Percentiles rank a stretch among this genome's conserved stretches.
phyloP scores from a whole-genome alignment of 1,139 yeast genomes.

The Yamadazyma atmosphaerica region DNA sequence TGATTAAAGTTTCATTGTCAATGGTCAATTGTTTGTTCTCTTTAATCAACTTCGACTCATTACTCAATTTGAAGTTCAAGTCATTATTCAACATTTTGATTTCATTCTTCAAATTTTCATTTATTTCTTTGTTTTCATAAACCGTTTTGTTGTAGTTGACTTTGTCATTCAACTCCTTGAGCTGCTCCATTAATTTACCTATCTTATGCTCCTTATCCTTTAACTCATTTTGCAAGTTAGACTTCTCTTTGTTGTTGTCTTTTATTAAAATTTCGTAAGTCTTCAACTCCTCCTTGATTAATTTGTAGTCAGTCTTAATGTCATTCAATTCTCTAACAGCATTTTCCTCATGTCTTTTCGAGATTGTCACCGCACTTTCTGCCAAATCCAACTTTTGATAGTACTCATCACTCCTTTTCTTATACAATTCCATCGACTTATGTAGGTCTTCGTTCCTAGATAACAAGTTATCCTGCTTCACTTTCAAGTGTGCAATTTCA shows the following conservation, averaged over 20 bases:
- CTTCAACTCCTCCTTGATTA: constrained; percentile 59
- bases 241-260: constrained; percentile 54
- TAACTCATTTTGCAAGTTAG: constrained; percentile 56
- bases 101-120: constrained; percentile 54
- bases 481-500: constrained; percentile 42
- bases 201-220: constrained; percentile 62
- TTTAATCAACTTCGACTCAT: constrained; percentile 65
- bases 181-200: constrained; percentile 48
- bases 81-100: constrained; percentile 60
- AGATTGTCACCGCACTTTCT: constrained; percentile 67
- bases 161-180: constrained; percentile 48
- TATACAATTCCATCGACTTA: constrained; percentile 61
- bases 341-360: constrained; percentile 60
- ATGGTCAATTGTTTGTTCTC: constrained; percentile 62
- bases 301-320: constrained; percentile 49
- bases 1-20: constrained; percentile 57
- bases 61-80: constrained; percentile 54
- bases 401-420: constrained; percentile 73
- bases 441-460: constrained; percentile 54
- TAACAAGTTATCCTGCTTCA: constrained; percentile 53
- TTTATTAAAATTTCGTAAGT: constrained; percentile 59
- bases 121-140: constrained; percentile 41
- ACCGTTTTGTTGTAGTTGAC: constrained; percentile 53
- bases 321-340: constrained; percentile 59
- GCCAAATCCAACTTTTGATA: constrained; percentile 74